Conservation (phyloP, 2,329 filamentous ascomycete species). For the Aspergillus awamori region DNA sequence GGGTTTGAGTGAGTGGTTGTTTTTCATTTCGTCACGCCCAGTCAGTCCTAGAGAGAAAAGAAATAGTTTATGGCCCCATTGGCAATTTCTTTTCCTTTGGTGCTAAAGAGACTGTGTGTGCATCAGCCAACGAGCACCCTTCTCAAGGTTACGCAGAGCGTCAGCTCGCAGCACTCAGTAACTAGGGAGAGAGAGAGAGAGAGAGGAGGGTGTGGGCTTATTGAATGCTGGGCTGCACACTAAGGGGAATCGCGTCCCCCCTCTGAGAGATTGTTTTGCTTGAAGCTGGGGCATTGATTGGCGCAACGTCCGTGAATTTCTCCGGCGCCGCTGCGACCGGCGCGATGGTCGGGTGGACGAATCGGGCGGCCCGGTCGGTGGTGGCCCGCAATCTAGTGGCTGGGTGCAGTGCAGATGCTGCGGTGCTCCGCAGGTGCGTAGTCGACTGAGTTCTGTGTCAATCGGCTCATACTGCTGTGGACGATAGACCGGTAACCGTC, state of each 20-base stretch:
- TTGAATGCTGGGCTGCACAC: background rate
- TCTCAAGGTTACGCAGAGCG: too few relatives aligned
- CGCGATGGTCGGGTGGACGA: background rate
- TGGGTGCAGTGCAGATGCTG: background rate
- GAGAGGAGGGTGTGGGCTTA: background rate
- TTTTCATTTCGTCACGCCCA: too few relatives aligned
- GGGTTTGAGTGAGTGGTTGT: too few relatives aligned
- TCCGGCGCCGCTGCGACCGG: background rate
- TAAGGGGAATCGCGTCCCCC: background rate
- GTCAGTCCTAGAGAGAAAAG: too few relatives aligned
- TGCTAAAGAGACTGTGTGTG: too few relatives aligned
- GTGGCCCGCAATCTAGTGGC: background rate
- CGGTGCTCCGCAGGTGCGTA: background rate
- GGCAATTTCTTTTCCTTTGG: too few relatives aligned
- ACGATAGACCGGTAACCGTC: background rate
- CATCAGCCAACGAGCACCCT: too few relatives aligned
- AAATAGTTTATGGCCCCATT: too few relatives aligned
- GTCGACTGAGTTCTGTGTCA: background rate
- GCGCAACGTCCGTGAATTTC: background rate
- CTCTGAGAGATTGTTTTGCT: background rate
- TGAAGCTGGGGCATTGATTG: background rate
- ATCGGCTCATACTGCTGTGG: background rate
- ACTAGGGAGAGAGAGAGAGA: background rate
- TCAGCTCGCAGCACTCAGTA: background rate
- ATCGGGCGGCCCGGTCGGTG: background rate